A percentile compares a stretch with the other conserved stretches of the same genome.
Evolutionary conservation across 352 stramenopile genomes (phyloP).

Genomic region (Phytophthora constricta): DNA sequence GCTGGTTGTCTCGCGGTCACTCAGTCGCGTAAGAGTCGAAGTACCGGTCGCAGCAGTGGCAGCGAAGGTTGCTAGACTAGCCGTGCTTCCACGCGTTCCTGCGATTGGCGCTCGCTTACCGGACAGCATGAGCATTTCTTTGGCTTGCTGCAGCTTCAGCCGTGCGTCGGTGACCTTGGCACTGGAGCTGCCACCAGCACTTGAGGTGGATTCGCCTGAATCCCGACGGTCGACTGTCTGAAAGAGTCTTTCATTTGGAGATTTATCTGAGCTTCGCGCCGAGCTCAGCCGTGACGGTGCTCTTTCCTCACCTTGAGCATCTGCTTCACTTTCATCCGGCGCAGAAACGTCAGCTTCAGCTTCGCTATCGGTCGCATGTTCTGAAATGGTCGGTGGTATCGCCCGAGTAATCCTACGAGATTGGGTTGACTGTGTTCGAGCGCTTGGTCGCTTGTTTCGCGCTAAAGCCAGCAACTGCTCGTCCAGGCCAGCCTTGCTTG

Average conservation of each 20-base stretch:
- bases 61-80: constrained; percentile 48
- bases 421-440: constrained; percentile 3
- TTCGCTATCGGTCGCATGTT: constrained; percentile 25
- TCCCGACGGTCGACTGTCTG: constrained; percentile 14
- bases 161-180: constrained; percentile 64
- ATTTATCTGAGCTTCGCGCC: constrained; percentile 2
- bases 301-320: background rate
- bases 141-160: constrained; percentile 71
- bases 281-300: constrained; percentile 1
- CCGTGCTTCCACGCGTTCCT: constrained; percentile 28
- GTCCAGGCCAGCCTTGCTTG: constrained; percentile 41
- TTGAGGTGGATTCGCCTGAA: constrained; percentile 15
- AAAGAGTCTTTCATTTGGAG: constrained; percentile 18
- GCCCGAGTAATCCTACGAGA: constrained; percentile 15
- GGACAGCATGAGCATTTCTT: constrained; percentile 75
- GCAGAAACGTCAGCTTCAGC: constrained; percentile 20
- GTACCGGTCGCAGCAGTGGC: constrained; percentile 6
- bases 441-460: constrained; percentile 43
- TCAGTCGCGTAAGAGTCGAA: constrained; percentile 26
- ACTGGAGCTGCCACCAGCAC: constrained; percentile 17
- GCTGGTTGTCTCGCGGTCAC: constrained; percentile 66
- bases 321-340: constrained; percentile 12
- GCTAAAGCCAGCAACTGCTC: constrained; percentile 60
- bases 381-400: constrained; percentile 19
- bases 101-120: constrained; percentile 51